Percentiles rank a stretch among this genome's conserved stretches.
Evolutionary conservation across 495 filamentous ascomycete species (phyloP).

Genomic region (Endocarpon pusillum): DNA sequence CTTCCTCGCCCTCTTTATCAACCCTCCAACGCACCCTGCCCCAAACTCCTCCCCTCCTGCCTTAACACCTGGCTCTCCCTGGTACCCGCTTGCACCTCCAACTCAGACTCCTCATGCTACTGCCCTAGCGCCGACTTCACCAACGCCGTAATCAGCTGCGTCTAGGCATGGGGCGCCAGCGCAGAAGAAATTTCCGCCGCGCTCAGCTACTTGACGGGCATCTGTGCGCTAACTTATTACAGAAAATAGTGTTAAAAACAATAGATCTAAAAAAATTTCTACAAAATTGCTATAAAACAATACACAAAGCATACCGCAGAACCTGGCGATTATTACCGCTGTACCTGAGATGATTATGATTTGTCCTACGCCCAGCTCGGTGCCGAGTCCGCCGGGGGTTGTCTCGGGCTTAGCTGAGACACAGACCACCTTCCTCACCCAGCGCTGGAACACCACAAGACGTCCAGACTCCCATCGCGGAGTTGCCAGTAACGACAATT

Average conservation of each 20-base stretch:
- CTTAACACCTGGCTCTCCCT: slow-evolving; percentile 78
- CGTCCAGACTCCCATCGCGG: no score
- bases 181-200: slow-evolving; percentile 47
- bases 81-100: slow-evolving; percentile 57
- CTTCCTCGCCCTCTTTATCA: no score
- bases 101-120: slow-evolving; percentile 71
- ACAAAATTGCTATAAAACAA: no score
- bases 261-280: no score
- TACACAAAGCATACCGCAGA: slow-evolving; percentile 45
- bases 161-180: slow-evolving; percentile 56
- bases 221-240: slow-evolving; percentile 70
- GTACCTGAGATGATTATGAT: slow-evolving; percentile 44
- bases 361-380: slow-evolving; percentile 20
- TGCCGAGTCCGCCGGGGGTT: no score
- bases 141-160: slow-evolving; percentile 62
- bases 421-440: slow-evolving; percentile 5
- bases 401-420: slow-evolving; percentile 17
- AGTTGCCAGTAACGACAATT: no score
- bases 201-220: slow-evolving; percentile 72
- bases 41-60: slow-evolving; percentile 65
- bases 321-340: slow-evolving; percentile 71
- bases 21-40: slow-evolving; percentile 45
- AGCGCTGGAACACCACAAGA: no score
- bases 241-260: no score
- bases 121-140: slow-evolving; percentile 66